phyloP scores from a whole-genome alignment of 345 rosid species.

The Hibiscus mutabilis region DNA sequence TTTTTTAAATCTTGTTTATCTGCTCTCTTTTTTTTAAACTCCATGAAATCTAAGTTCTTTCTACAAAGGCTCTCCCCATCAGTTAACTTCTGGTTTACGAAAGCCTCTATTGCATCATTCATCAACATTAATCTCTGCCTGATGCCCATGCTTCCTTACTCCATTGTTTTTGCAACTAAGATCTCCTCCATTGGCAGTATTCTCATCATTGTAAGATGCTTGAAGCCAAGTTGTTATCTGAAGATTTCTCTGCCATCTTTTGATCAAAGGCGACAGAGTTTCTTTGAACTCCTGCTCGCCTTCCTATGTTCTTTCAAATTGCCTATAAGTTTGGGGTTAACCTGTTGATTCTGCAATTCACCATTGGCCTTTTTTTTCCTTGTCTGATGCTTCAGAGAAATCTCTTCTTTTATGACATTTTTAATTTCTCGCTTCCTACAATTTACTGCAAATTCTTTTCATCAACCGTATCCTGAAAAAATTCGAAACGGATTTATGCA shows the following conservation, averaged over 20 bases:
- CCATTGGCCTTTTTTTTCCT: slow-evolving; percentile 26
- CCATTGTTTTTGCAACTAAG: slow-evolving; percentile 10
- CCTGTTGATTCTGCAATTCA: slow-evolving; percentile 25
- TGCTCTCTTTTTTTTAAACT: no score
- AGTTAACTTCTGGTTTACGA: slow-evolving; percentile 41
- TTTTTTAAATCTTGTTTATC: no score
- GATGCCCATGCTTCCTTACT: slow-evolving; percentile 8
- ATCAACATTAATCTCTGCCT: slow-evolving; percentile 37
- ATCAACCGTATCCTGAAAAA: slow-evolving; percentile 27
- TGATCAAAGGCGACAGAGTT: slow-evolving; percentile 11
- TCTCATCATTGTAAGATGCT: slow-evolving; percentile 14
- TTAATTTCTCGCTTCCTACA: slow-evolving; percentile 14
- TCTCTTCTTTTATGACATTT: slow-evolving; percentile 24
- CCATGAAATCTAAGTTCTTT: no score
- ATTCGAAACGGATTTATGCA: slow-evolving; percentile 9
- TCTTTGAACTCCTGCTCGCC: slow-evolving; percentile 19
- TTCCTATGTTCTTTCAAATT: slow-evolving; percentile 18
- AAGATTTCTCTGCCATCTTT: slow-evolving; percentile 25
- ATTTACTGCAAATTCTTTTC: slow-evolving; percentile 6
- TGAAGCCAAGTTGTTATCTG: slow-evolving; percentile 13
- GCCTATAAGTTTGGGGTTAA: slow-evolving; percentile 22
- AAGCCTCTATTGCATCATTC: slow-evolving; percentile 49
- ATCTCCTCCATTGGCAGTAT: slow-evolving; percentile 20
- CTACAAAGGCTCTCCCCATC: slow-evolving; percentile 19
- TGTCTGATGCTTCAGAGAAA: slow-evolving; percentile 23